Percentiles rank a stretch among this genome's conserved stretches.
phyloP scores from a whole-genome alignment of 257 asterid genomes.

The Primulina tabacum region DNA sequence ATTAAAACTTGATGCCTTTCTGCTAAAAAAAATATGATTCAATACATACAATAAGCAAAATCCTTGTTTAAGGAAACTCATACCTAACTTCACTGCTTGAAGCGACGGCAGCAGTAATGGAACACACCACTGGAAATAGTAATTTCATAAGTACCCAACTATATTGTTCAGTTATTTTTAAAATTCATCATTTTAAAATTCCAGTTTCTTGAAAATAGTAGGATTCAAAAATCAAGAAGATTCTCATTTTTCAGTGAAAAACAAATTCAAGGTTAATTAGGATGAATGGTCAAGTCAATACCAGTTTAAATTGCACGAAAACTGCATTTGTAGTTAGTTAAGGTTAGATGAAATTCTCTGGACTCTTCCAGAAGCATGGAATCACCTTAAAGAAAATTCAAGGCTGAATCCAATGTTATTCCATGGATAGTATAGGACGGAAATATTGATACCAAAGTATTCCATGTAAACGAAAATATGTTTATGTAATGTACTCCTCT shows the following conservation, averaged over 20 bases:
- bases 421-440: not conserved
- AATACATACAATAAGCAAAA: not conserved
- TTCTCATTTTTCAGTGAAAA: not conserved
- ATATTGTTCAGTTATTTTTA: not conserved
- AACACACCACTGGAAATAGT: not conserved
- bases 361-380: not conserved
- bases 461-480: not conserved
- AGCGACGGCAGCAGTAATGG: not conserved
- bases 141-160: not conserved
- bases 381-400: not conserved
- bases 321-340: not conserved
- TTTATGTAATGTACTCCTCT: not conserved
- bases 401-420: not conserved
- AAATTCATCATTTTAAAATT: too few species aligned
- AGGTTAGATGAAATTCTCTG: not conserved
- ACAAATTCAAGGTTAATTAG: not conserved
- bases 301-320: not conserved
- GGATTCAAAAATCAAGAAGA: not conserved
- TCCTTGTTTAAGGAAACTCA: not conserved
- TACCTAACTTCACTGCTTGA: not conserved
- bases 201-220: not conserved
- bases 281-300: not conserved
- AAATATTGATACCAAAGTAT: not conserved
- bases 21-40: not conserved
- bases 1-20: not conserved